Evolutionary conservation across 2,329 filamentous ascomycete species (phyloP), one percentile per base, ranked within the genome.

Genomic region (Diaporthe vexans): DNA sequence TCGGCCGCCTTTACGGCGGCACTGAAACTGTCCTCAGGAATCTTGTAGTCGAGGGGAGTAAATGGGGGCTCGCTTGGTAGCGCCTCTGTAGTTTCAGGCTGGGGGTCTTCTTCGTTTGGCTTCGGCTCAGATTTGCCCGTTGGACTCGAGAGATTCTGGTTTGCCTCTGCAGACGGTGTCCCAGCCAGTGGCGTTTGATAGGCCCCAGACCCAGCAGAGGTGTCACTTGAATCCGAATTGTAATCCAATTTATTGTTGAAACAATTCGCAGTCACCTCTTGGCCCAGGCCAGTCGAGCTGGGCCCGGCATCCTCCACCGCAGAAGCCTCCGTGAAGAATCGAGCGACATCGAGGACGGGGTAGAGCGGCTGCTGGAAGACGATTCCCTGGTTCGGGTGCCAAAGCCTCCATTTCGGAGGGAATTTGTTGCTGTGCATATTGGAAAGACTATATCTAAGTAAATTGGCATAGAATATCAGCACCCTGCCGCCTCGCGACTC

Each of bases 1-100:
- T 82, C 77, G 0, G 82, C 77, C 1, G 89, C 87, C 6, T 83
- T 79, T 75, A 85, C 87, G 1, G 91, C 91, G 1, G 84, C 83
- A 6, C 82, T 79, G 75, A 90, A 90, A 26, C 84, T 74, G 4
- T 86, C 81, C 40, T 84, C 79, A 1, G 84, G 81, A 58, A 91
- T 87, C 74, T 87, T 86, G 79, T 84, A 91, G 0, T 84, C 80
- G 8, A 87, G 79, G 0, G 80, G 79, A 4, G 85, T 83, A 46
- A 80, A 77, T 0, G 86, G 85, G 9, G 83, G 82, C 7, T 79
- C 74, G 9, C 81, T 56, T 40, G 19, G 21, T 26, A 26, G 17
- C 19, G 19, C 59, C 1, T 56, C 61, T 19, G 17, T 75, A 5
- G 80, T 75, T 15, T 58, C 51, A 2, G 68, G 21, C 21, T 76